Percentiles rank a stretch among this genome's conserved stretches.
Evolutionary conservation across 768 basidiomycete genomes (phyloP).

Genomic region (Lyophyllum atratum): DNA sequence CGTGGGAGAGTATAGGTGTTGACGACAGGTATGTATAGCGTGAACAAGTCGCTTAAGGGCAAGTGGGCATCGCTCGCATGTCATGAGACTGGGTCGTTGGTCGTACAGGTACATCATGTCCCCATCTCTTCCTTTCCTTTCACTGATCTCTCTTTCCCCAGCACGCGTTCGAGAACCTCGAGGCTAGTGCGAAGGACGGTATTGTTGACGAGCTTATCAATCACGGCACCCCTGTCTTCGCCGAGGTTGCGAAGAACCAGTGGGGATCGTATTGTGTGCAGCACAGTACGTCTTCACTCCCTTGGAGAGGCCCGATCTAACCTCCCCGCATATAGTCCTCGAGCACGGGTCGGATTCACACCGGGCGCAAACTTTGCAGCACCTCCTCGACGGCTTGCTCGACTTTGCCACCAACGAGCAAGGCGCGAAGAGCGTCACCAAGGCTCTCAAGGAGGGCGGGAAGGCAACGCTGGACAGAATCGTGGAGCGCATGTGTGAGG

Average conservation of each 20-base stretch:
- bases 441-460: constrained; percentile 84
- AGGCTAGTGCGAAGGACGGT: constrained; percentile 80
- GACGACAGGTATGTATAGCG: constrained; percentile 42
- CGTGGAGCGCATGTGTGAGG: constrained; percentile 83
- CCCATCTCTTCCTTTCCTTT: neutral
- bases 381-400: constrained; percentile 72
- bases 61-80: constrained; percentile 90
- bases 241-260: constrained; percentile 81
- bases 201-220: constrained; percentile 85
- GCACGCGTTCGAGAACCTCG: constrained; percentile 87
- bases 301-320: neutral
- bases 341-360: constrained; percentile 83
- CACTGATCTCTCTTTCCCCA: constrained; percentile 22
- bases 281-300: constrained; percentile 58
- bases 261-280: constrained; percentile 90
- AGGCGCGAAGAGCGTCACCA: constrained; percentile 85
- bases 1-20: constrained; percentile 5
- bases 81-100: constrained; percentile 87
- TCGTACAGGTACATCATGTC: constrained; percentile 67
- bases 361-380: constrained; percentile 74
- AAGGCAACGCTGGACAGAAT: constrained; percentile 74
- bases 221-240: constrained; percentile 65
- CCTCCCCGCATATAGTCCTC: constrained; percentile 49
- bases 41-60: constrained; percentile 84
- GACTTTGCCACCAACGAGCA: constrained; percentile 84